Evolutionary conservation across 1,139 yeast species (phyloP).

Genomic region (Candida tunisiensis): DNA sequence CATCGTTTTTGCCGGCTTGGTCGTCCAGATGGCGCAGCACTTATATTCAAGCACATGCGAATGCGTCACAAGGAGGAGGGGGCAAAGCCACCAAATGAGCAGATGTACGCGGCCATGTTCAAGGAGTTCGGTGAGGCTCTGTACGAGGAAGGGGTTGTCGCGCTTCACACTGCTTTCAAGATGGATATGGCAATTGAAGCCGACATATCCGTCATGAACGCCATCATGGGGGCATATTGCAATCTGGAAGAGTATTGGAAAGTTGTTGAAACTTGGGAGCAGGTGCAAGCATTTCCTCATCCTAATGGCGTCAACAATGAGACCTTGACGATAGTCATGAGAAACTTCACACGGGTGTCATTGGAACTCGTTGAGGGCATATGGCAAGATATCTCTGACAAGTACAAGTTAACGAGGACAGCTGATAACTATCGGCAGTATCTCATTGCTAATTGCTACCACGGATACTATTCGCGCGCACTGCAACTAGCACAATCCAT

Average conservation of each 20-base stretch:
- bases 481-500: slow-evolving; percentile 33
- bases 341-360: slow-evolving; percentile 40
- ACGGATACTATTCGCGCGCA: slow-evolving; percentile 46
- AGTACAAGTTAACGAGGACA: slow-evolving; percentile 36
- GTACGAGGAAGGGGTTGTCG: slow-evolving; percentile 54
- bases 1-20: slow-evolving; percentile 38
- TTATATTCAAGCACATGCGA: slow-evolving; percentile 48
- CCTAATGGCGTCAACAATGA: slow-evolving; percentile 40
- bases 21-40: slow-evolving; percentile 47
- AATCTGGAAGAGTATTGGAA: slow-evolving; percentile 42
- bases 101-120: slow-evolving; percentile 47
- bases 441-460: slow-evolving; percentile 58
- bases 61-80: slow-evolving; percentile 40
- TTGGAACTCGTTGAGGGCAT: slow-evolving; percentile 42
- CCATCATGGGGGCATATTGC: slow-evolving; percentile 51
- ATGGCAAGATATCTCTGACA: slow-evolving; percentile 41
- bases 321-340: slow-evolving; percentile 56
- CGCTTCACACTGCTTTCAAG: slow-evolving; percentile 47
- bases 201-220: slow-evolving; percentile 42
- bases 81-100: slow-evolving; percentile 43
- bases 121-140: slow-evolving; percentile 39
- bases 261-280: slow-evolving; percentile 45
- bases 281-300: slow-evolving; percentile 34
- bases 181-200: slow-evolving; percentile 47
- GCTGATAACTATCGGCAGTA: slow-evolving; percentile 43